Base-by-base conservation (phyloP, 1,284 basidiomycete genomes). In the Boletellus deceptivus region DNA sequence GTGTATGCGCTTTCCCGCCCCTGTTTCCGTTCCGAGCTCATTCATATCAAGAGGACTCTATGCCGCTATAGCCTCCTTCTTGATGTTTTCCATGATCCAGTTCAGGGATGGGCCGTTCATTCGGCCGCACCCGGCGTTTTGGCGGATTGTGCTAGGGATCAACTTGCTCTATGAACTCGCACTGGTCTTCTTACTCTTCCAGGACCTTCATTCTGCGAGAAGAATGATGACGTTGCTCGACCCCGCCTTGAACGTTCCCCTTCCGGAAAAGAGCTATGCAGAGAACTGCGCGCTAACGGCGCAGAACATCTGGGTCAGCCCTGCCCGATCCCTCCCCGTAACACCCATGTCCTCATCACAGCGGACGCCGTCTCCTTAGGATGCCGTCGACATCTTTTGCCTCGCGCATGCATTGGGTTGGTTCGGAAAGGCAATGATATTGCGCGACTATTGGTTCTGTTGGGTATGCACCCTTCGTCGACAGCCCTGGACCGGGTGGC, bases 381-480 rank as follows among this genome's bases (percentile, higher is more conserved):
- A 85, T 59, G 86, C 89, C 3, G 68, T 92, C 35, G 89, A 92
- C 63, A 84, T 91, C 47, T 92, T 92, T 66, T 91, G 89, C 61
- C 58, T 92, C 18, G 89, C 89, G 25, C 89, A 92, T 66, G 73
- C 88, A 20, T 64, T 92, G 33, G 89, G 89, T 4, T 92, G 90
- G 89, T 92, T 91, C 65, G 89, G 89, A 39, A 92, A 92, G 66
- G 90, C 89, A 3, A 78, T 92, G 74, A 84, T 92, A 58, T 69
- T 92, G 59, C 80, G 90, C 27, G 89, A 92, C 62, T 92, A 92
- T 62, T 92, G 89, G 89, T 91, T 91, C 62, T 91, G 90, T 61
- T 91, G 88, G 89, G 89, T 89, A 62, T 71, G 64, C 54, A 38
- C 35, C 49, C 42, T 43, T 48, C 45, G 45, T 58, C 41, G 39